A percentile compares a stretch with the other conserved stretches of the same genome.
Evolutionary conservation across 78 protist species (phyloP).

Genomic region (Paulinella micropora): DNA sequence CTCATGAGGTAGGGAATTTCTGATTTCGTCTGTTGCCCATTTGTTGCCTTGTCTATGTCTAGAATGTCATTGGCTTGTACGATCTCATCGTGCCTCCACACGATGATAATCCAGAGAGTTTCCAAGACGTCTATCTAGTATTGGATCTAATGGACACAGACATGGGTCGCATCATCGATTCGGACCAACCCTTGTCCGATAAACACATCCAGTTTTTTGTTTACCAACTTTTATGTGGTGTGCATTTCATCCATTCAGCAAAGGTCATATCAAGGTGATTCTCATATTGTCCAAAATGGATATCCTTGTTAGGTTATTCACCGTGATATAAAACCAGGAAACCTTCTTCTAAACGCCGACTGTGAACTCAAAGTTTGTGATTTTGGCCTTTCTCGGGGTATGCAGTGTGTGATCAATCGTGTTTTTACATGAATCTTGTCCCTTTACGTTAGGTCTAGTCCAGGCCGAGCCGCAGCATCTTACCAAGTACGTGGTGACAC

Average conservation of each 20-base stretch:
- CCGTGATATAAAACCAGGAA: slow-evolving; percentile 69
- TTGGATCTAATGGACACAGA: slow-evolving; percentile 91
- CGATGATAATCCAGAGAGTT: not conserved
- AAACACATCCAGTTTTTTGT: slow-evolving; percentile 88
- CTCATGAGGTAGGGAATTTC: slow-evolving; percentile 52
- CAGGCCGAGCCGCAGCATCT: no score
- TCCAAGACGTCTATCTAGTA: slow-evolving; percentile 39
- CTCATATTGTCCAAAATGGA: no score
- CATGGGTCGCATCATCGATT: slow-evolving; percentile 66
- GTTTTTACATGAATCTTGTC: no score
- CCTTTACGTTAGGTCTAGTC: no score
- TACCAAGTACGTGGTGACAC: slow-evolving; percentile 31
- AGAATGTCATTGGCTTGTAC: not conserved
- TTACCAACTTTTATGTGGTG: slow-evolving; percentile 51
- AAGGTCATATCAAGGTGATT: slow-evolving; percentile 59
- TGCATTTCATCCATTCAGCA: slow-evolving; percentile 85
- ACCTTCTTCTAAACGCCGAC: slow-evolving; percentile 68
- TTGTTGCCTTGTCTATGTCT: not conserved
- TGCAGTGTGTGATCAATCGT: no score
- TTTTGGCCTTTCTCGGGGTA: no score
- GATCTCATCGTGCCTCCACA: not conserved
- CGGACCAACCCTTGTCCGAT: slow-evolving; percentile 67
- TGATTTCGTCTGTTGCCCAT: not conserved
- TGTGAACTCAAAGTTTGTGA: not conserved
- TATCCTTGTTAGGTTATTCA: no score